Percentiles rank a stretch among this genome's conserved stretches.
Conservation (phyloP, 495 filamentous ascomycete genomes). For the Recurvomyces mirabilis region DNA sequence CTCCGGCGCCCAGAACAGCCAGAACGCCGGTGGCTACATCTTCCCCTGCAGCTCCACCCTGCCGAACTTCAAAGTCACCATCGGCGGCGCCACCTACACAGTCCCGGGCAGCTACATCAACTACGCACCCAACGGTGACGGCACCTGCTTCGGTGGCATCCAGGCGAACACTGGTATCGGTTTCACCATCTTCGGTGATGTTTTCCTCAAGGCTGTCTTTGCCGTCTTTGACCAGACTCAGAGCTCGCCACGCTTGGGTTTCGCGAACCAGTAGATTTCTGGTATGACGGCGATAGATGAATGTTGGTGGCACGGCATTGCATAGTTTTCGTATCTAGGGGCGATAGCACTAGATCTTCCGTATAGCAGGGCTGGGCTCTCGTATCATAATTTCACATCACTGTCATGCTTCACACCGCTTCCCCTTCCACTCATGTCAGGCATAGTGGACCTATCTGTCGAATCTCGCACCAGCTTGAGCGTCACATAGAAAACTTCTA, state of each 20-base stretch:
- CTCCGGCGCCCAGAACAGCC: slow-evolving; percentile 37
- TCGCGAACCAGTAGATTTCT: slow-evolving; percentile 6
- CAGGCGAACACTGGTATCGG: slow-evolving; percentile 46
- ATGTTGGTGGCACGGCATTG: too few relatives aligned
- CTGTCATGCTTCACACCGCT: too few relatives aligned
- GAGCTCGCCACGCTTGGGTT: slow-evolving; percentile 2
- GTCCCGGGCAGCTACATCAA: slow-evolving; percentile 48
- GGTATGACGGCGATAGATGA: too few relatives aligned
- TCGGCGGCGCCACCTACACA: slow-evolving; percentile 38
- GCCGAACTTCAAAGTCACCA: slow-evolving; percentile 51
- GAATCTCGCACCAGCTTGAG: too few relatives aligned
- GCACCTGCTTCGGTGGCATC: slow-evolving; percentile 31
- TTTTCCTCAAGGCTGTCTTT: slow-evolving; percentile 70
- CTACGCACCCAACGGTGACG: slow-evolving; percentile 12
- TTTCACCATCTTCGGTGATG: slow-evolving; percentile 63
- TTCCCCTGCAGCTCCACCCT: slow-evolving; percentile 53
- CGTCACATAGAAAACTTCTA: too few relatives aligned
- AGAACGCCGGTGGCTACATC: slow-evolving; percentile 48
- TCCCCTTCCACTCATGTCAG: too few relatives aligned
- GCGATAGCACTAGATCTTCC: too few relatives aligned
- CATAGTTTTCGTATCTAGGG: too few relatives aligned
- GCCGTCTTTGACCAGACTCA: slow-evolving; percentile 52
- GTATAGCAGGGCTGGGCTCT: too few relatives aligned
- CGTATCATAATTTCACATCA: too few relatives aligned
- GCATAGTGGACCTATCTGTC: too few relatives aligned